These are phyloP conservation scores for Saprolegnia diclina DNA, from an alignment of 352 stramenopile genomes.

Conservation along the genomic window DNA sequence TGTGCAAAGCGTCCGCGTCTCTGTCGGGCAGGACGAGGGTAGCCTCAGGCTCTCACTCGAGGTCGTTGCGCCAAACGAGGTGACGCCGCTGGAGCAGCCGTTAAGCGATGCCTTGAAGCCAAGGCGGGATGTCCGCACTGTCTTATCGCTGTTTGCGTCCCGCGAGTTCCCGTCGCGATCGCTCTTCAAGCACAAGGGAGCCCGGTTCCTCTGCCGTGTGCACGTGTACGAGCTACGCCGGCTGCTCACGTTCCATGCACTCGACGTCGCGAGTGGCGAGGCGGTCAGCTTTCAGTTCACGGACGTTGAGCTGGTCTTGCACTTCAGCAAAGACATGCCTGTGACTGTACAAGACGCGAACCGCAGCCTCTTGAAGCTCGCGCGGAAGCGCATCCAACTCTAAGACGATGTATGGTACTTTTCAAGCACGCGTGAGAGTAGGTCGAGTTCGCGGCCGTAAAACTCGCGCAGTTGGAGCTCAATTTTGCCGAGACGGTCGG, in stretches of 20 bases:
- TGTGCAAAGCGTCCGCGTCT: constrained; percentile 46
- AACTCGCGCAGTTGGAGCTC: constrained; percentile 44
- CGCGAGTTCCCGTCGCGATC: not conserved
- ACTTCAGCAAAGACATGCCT: constrained; percentile 1
- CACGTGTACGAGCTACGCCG: constrained; percentile 22
- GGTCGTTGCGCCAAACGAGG: not conserved
- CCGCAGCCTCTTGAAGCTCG: constrained; percentile 21
- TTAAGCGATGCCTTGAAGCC: not conserved
- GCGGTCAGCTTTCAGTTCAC: constrained; percentile 26
- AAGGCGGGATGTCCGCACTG: not conserved
- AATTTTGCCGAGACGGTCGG: constrained; percentile 52
- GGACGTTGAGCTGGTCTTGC: constrained; percentile 3
- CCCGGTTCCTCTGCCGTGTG: constrained; percentile 18
- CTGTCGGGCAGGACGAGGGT: constrained; percentile 31
- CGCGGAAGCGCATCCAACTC: constrained; percentile 22
- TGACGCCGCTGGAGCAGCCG: not conserved
- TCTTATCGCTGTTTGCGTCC: constrained; percentile 10
- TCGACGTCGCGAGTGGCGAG: constrained; percentile 2
- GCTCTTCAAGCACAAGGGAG: constrained; percentile 4
- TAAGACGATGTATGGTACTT: constrained; percentile 41
- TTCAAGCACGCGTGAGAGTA: constrained; percentile 38
- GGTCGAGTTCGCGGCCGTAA: constrained; percentile 39
- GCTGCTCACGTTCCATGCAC: constrained; percentile 19
- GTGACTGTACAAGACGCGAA: not conserved
- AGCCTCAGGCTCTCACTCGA: not conserved